These are phyloP conservation scores for Aspergillus saccharolyticus DNA, from an alignment of 495 filamentous ascomycete species.

Conservation along the genomic window DNA sequence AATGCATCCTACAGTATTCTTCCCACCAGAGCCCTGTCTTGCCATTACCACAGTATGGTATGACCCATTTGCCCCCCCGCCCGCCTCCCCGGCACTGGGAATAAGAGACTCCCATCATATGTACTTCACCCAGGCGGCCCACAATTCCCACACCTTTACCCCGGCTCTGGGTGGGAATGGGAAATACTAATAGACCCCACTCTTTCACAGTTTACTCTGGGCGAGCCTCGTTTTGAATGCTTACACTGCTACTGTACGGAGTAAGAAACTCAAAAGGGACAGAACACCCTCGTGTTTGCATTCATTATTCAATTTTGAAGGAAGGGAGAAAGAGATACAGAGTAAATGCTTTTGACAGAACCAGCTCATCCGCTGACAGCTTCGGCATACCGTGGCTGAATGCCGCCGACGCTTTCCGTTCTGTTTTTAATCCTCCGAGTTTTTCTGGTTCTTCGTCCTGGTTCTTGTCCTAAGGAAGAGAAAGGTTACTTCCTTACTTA, in stretches of 20 bases:
- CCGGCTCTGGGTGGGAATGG: no score
- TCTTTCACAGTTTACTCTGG: no score
- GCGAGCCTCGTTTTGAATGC: no score
- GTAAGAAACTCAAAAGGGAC: no score
- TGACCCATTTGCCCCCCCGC: no score
- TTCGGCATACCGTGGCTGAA: conserved; percentile 4
- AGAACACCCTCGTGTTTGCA: neutral
- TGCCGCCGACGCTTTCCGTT: neutral
- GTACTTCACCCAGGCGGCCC: neutral
- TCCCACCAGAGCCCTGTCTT: neutral
- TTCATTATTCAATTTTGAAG: no score
- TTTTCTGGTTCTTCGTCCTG: no score
- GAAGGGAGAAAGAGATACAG: neutral
- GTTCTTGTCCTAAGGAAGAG: neutral
- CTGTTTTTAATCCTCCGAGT: conserved; percentile 1
- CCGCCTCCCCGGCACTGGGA: neutral
- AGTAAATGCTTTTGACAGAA: neutral
- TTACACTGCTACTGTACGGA: no score
- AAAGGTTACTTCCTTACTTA: neutral
- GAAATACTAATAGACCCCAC: neutral
- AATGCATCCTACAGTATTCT: no score
- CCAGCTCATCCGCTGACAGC: neutral
- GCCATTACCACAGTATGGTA: neutral
- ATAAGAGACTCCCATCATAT: neutral
- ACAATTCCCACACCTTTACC: no score